Base-by-base conservation (phyloP, 768 basidiomycete species). In the Hemileccinum impolitum region DNA sequence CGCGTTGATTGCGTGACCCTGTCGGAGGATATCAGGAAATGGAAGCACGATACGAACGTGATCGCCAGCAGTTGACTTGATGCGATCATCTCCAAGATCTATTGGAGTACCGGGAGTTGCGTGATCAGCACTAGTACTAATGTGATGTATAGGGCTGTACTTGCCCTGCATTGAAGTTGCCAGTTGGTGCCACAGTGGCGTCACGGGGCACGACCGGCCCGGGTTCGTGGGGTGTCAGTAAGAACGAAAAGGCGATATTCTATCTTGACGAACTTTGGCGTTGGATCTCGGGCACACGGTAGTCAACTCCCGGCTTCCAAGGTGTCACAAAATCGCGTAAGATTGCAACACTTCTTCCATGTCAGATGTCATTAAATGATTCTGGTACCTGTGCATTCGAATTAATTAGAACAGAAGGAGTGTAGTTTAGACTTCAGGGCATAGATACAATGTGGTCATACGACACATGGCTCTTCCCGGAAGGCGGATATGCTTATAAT, bases 201-300 rank as follows among this genome's bases (percentile, higher is more conserved):
- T 3, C 28, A 12, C 11, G 77, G 73, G n/a, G n/a, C n/a, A n/a
- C n/a, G n/a, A n/a, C n/a, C n/a, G n/a, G n/a, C n/a, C n/a, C n/a
- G n/a, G n/a, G 63, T 74, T 68, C 0, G 77, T 75, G 32, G n/a
- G 85, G 70, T 0, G 81, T 77, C 0, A 80, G 59, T 45, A 76
- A 67, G 8, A 77, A 74, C 2, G 80, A 75, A 54, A 84, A 77
- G 1, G 71, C 70, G 40, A 80, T 68, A 55, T 84, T 85, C 83
- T 79, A 84, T 84, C 68, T 86, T 86, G 2, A 66, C 54, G 51
- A 77, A 86, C 59, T 84, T 53, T 70, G 61, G 13, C 81, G 72
- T 57, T 83, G 83, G n/a, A 85, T 79, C 53, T 85, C 80, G 15
- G 78, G 71, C 12, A 75, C 75, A 75, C 75, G 45, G 81, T 69